These are phyloP conservation scores for Chlorella variabilis DNA, from an alignment of 163 green algal genomes.

Conservation along the genomic window DNA sequence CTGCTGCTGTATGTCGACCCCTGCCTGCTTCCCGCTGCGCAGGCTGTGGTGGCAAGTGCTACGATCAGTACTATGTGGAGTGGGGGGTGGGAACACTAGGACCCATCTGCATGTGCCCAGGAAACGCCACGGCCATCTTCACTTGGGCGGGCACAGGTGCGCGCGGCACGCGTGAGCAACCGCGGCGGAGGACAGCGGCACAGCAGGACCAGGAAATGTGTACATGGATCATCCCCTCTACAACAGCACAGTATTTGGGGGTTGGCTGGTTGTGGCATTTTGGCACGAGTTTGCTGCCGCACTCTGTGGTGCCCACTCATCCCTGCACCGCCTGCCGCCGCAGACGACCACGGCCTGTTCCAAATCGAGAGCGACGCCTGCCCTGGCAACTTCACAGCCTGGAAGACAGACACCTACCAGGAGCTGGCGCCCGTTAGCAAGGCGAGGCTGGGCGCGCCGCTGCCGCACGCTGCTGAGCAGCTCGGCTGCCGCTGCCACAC, in stretches of 20 bases:
- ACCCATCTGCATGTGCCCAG: conserved; percentile 27
- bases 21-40: neutral
- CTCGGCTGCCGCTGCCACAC: neutral
- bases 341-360: conserved; percentile 41
- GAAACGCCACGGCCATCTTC: conserved; percentile 16
- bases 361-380: conserved; percentile 42
- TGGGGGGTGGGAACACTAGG: conserved; percentile 11
- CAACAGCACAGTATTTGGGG: no score
- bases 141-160: conserved; percentile 5
- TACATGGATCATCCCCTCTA: no score
- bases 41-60: conserved; percentile 9
- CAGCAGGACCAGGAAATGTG: neutral
- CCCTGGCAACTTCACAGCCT: conserved; percentile 37
- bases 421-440: conserved; percentile 28
- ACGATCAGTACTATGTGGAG: neutral
- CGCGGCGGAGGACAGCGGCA: no score
- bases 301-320: neutral
- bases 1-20: neutral
- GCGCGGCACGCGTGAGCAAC: no score
- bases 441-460: no score
- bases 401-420: conserved; percentile 27
- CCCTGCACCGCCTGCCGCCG: neutral
- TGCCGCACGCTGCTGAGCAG: no score
- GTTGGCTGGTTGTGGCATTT: no score
- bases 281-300: no score